phyloP scores from a whole-genome alignment of 129 eudicot species.

The Arctium minus region DNA sequence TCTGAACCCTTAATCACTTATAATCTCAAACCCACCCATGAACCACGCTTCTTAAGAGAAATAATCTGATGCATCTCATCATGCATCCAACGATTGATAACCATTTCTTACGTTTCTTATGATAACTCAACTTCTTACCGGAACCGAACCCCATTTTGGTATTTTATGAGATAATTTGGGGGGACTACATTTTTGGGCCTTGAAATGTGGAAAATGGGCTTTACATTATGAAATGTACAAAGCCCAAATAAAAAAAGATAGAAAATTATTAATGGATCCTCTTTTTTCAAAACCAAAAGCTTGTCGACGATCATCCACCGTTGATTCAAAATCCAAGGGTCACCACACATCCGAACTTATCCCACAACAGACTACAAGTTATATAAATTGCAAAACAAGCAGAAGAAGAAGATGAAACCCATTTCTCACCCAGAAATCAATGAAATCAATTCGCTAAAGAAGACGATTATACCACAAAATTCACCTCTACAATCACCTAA shows the following conservation, averaged over 20 bases:
- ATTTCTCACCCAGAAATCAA: slow-evolving; percentile 14
- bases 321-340: slow-evolving; percentile 33
- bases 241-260: background rate
- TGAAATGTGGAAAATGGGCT: background rate
- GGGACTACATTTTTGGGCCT: background rate
- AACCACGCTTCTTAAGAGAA: no score
- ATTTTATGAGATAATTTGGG: no score
- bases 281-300: slow-evolving; percentile 6
- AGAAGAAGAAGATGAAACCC: slow-evolving; percentile 4
- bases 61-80: no score
- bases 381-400: slow-evolving; percentile 18
- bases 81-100: no score
- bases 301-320: slow-evolving; percentile 19
- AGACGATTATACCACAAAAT: background rate
- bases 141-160: no score
- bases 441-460: background rate
- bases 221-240: background rate
- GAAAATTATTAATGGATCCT: background rate
- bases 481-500: background rate
- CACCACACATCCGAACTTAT: slow-evolving; percentile 31
- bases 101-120: no score
- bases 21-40: no score
- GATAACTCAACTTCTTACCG: no score
- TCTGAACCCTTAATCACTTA: no score
- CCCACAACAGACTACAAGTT: slow-evolving; percentile 2